Base-by-base conservation (phyloP, 2,329 filamentous ascomycete species). In the Phaeosphaeria sp. region DNA sequence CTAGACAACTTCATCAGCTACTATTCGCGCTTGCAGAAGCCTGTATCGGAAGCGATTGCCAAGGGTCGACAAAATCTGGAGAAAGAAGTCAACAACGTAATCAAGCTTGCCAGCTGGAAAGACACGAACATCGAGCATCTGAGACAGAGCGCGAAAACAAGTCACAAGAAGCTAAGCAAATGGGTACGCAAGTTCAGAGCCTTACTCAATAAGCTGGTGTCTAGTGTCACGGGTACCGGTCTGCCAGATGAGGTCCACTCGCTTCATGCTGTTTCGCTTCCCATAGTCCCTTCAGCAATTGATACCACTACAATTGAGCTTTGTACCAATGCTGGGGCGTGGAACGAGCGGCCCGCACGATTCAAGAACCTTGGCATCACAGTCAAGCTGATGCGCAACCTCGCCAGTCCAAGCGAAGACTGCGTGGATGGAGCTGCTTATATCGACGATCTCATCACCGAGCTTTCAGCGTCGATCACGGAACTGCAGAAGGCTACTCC, bases 81-180 rank as follows among this genome's bases (percentile, higher is more conserved):
- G 75, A 97, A 93, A 77, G 88, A 92, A 56, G 92, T 98, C 84
- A 94, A 91, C 74, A 91, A 98, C 66, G 89, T 97, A n/a, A 85
- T 99, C 17, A 87, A 96, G 51, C 82, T 99, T 67, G 93, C 93
- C 7, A 97, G 93, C 76, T 99, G 96, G 96, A 97, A 96, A 75
- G 95, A 99, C 67, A 97, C 92, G 21, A 99, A 98, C 70, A 96
- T 99, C 60, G 89, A 90, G 48, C 91, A 92, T 1, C 81, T 99
- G 17, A 87, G 89, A 64, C 93, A 97, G 72, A 98, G 94, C 76
- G 93, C 95, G 1, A 89, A 90, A 68, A 90, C 89, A 59, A 97
- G 93, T 20, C 95, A 99, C 73, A 87, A 90, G 69, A 97, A 97
- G 77, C 85, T 99, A 1, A 97, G 97, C 80, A 91, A 91, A 67